phyloP scores from a whole-genome alignment of 2,329 filamentous ascomycete species.

The Hypoxylon sp. region DNA sequence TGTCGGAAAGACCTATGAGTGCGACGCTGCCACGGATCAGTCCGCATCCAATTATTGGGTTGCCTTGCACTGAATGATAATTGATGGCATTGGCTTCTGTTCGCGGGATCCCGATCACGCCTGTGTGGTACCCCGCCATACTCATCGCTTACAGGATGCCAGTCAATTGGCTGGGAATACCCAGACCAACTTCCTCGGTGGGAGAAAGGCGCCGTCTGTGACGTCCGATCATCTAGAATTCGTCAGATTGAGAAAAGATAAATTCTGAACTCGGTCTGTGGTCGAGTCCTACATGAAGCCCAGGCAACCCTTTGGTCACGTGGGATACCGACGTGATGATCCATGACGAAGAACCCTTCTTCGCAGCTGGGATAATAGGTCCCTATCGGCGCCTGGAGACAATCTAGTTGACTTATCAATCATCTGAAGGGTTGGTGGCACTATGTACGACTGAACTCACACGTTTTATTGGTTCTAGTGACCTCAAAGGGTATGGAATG shows the following conservation, averaged over 20 bases:
- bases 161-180: slow-evolving; percentile 22
- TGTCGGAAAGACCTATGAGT: slow-evolving; percentile 8
- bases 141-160: slow-evolving; percentile 4
- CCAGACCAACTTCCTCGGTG: slow-evolving; percentile 19
- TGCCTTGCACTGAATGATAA: slow-evolving; percentile 4
- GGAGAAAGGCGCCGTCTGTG: not conserved
- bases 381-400: slow-evolving; percentile 2
- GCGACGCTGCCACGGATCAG: slow-evolving; percentile 13
- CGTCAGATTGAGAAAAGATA: slow-evolving; percentile 25
- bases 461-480: slow-evolving; percentile 28
- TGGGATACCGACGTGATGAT: slow-evolving; percentile 13
- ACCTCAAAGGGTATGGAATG: slow-evolving; percentile 33
- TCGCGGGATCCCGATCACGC: not conserved
- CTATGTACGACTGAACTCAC: slow-evolving; percentile 36
- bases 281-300: slow-evolving; percentile 35
- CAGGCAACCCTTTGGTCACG: slow-evolving; percentile 31
- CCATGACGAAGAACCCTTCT: slow-evolving; percentile 15
- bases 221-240: slow-evolving; percentile 23
- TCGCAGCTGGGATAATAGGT: slow-evolving; percentile 3
- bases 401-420: slow-evolving; percentile 37
- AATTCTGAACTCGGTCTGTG: not conserved
- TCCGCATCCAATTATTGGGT: not conserved
- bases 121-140: slow-evolving; percentile 11
- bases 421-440: slow-evolving; percentile 9
- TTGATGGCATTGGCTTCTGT: slow-evolving; percentile 14